Percentiles rank a stretch among this genome's conserved stretches.
Evolutionary conservation across 352 stramenopile species (phyloP).

Genomic region (Phytophthora pisi): DNA sequence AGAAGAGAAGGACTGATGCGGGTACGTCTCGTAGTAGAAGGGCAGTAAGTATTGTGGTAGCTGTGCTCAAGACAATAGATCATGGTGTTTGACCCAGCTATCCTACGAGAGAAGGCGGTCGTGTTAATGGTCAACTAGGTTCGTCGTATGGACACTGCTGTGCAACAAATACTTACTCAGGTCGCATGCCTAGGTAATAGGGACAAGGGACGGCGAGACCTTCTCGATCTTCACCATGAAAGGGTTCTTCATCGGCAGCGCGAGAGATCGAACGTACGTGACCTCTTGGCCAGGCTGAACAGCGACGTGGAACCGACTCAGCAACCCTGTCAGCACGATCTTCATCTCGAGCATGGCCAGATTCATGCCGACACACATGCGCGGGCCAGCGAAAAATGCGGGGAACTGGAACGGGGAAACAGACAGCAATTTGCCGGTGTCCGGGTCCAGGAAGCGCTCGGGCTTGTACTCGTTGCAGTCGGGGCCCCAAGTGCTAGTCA

Average conservation of each 20-base stretch:
- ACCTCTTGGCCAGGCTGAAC: conserved; percentile 24
- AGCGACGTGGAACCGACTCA: conserved; percentile 49
- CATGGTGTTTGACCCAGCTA: not conserved
- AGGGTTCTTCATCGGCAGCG: conserved; percentile 40
- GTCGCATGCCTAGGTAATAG: not conserved
- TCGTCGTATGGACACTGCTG: not conserved
- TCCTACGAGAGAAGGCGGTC: not conserved
- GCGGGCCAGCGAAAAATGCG: conserved; percentile 58
- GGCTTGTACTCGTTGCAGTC: conserved; percentile 52
- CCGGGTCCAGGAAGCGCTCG: conserved; percentile 50
- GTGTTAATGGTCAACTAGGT: too few species aligned
- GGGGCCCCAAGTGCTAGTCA: conserved; percentile 37
- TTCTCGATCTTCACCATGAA: conserved; percentile 11
- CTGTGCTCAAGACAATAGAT: not conserved
- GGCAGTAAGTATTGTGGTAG: not conserved
- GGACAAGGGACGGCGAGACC: not conserved
- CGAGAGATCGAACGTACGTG: conserved; percentile 40
- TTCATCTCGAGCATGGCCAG: conserved; percentile 78
- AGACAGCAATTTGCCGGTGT: conserved; percentile 25
- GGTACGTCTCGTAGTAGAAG: not conserved
- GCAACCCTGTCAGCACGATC: conserved; percentile 43
- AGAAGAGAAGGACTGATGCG: not conserved
- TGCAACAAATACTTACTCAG: not conserved
- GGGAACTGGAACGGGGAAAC: conserved; percentile 60
- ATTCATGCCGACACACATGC: conserved; percentile 64